Conservation (phyloP, 257 asterid genomes). For the Rubia yunnanensis region DNA sequence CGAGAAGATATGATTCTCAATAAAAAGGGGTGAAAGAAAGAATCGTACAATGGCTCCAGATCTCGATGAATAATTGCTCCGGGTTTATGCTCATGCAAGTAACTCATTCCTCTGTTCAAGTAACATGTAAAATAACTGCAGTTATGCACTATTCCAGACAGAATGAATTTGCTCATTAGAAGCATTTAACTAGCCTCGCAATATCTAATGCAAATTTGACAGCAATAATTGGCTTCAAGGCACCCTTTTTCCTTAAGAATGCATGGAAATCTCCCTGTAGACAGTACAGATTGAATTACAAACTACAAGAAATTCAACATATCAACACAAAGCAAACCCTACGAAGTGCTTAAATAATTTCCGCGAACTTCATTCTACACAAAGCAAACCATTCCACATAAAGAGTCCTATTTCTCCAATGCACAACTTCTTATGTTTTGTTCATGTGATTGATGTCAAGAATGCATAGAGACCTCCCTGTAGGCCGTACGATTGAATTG, state of each 20-base stretch:
- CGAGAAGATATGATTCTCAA: not conserved
- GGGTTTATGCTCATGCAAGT: slow-evolving; percentile 84
- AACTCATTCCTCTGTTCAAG: slow-evolving; percentile 78
- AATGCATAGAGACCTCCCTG: no score
- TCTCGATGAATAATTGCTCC: slow-evolving; percentile 93
- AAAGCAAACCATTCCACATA: not conserved
- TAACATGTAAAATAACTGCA: slow-evolving; percentile 5
- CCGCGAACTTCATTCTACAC: not conserved
- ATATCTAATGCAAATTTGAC: slow-evolving; percentile 61
- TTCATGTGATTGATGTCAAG: no score
- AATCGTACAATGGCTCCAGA: slow-evolving; percentile 87
- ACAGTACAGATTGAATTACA: slow-evolving; percentile 11
- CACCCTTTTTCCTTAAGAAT: slow-evolving; percentile 47
- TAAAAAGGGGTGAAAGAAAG: not conserved
- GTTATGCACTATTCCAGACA: not conserved
- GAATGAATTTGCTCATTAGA: slow-evolving; percentile 5
- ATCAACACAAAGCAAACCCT: not conserved
- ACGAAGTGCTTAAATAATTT: not conserved
- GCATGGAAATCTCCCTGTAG: slow-evolving; percentile 70
- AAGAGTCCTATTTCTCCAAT: no score
- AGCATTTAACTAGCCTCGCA: slow-evolving; percentile 52
- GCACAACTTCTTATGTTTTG: no score
- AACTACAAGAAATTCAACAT: not conserved
- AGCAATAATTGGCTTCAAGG: slow-evolving; percentile 44
- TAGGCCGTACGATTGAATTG: no score